phyloP scores from a whole-genome alignment of 441 rosid species.

The California macrophylla region DNA sequence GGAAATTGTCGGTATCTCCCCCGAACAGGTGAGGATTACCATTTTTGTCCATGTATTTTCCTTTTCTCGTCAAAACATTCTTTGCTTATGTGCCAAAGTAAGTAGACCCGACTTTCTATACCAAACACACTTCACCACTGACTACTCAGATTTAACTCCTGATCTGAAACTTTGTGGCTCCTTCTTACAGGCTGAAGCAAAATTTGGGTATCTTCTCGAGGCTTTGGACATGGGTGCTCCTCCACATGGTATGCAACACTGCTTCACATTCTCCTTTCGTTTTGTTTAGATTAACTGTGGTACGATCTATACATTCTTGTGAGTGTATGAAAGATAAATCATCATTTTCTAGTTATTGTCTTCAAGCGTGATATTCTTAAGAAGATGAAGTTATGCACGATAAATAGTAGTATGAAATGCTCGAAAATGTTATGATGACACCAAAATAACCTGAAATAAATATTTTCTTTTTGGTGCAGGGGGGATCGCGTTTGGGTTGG shows the following conservation, averaged over 20 bases:
- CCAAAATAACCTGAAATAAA: background rate
- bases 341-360: no score
- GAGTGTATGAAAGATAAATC: no score
- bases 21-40: conserved; percentile 48
- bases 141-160: background rate
- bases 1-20: conserved; percentile 69
- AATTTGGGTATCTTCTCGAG: conserved; percentile 90
- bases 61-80: background rate
- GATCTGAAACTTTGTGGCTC: background rate
- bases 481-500: conserved; percentile 83
- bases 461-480: conserved; percentile 32
- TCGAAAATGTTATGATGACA: background rate
- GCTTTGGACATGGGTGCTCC: conserved; percentile 98
- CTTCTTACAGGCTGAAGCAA: conserved; percentile 55
- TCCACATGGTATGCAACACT: conserved; percentile 71
- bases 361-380: no score
- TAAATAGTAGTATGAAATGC: background rate
- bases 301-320: no score
- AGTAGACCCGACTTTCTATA: background rate
- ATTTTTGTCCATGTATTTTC: background rate
- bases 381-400: background rate
- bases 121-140: background rate
- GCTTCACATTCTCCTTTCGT: no score
- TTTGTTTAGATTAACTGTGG: background rate
- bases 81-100: background rate